Conservation (phyloP, 306 rosid species). For the Lathyrus sativus region DNA sequence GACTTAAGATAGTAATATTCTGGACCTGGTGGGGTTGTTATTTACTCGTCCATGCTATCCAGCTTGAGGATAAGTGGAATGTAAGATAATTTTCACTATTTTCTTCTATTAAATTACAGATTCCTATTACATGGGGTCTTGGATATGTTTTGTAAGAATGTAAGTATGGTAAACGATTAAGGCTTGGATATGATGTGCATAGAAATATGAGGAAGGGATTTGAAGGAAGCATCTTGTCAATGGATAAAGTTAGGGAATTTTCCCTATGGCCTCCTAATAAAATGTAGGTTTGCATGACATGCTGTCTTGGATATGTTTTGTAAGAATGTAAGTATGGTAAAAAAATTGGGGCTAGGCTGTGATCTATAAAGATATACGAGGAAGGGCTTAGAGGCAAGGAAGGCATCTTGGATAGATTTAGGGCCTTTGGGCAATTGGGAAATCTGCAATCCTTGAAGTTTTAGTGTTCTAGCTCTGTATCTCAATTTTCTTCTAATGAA, state of each 20-base stretch:
- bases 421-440: not conserved
- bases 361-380: constrained; percentile 2
- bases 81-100: not conserved
- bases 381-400: not conserved
- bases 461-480: not conserved
- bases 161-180: not conserved
- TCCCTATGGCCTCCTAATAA: not conserved
- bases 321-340: not conserved
- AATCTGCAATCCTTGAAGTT: not conserved
- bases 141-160: not conserved
- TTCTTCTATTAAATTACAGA: not conserved
- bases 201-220: not conserved
- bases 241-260: not conserved
- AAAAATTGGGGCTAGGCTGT: not conserved
- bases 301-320: not conserved
- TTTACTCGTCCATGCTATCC: not conserved
- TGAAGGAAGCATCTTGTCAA: not conserved
- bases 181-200: not conserved
- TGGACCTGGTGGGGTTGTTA: not conserved
- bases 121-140: not conserved
- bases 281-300: not conserved
- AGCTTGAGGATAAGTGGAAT: not conserved
- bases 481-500: not conserved
- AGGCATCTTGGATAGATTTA: not conserved
- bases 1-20: not conserved